Conservation (phyloP, 352 stramenopile species). For the Albugo candida region DNA sequence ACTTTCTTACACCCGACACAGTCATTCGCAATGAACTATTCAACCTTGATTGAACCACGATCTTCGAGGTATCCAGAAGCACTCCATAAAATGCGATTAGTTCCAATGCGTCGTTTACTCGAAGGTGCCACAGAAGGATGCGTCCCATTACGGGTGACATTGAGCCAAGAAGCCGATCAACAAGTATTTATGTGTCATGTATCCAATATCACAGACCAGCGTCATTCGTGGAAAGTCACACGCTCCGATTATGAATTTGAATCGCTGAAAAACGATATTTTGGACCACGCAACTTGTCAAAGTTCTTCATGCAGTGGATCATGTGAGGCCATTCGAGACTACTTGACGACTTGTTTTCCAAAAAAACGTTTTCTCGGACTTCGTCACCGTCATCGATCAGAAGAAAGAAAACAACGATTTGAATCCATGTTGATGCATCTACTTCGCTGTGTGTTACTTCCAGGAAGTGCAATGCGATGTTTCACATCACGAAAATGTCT, state of each 20-base stretch:
- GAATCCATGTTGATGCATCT: slow-evolving; percentile 45
- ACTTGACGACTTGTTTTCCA: slow-evolving; percentile 32
- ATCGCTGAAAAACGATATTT: slow-evolving; percentile 24
- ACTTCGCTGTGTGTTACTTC: slow-evolving; percentile 37
- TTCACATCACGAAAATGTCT: slow-evolving; percentile 23
- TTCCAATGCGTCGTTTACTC: too few relatives aligned
- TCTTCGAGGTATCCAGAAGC: too few relatives aligned
- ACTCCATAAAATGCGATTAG: too few relatives aligned
- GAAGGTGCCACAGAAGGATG: too few relatives aligned
- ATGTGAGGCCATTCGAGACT: slow-evolving; percentile 49
- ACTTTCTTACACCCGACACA: too few relatives aligned
- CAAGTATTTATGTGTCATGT: too few relatives aligned
- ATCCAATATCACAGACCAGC: too few relatives aligned
- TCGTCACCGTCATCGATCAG: slow-evolving; percentile 7
- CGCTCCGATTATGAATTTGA: slow-evolving; percentile 44
- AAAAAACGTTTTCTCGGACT: slow-evolving; percentile 24
- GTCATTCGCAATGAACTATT: too few relatives aligned
- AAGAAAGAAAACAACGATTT: slow-evolving; percentile 28
- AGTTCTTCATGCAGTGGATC: slow-evolving; percentile 32
- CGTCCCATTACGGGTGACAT: too few relatives aligned
- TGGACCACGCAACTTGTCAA: slow-evolving; percentile 32
- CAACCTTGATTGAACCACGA: too few relatives aligned
- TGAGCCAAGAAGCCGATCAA: too few relatives aligned
- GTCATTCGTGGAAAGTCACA: background rate
- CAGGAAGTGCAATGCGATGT: slow-evolving; percentile 52